Evolutionary conservation across 768 basidiomycete genomes (phyloP).

Genomic region (Crepidotus variabilis): DNA sequence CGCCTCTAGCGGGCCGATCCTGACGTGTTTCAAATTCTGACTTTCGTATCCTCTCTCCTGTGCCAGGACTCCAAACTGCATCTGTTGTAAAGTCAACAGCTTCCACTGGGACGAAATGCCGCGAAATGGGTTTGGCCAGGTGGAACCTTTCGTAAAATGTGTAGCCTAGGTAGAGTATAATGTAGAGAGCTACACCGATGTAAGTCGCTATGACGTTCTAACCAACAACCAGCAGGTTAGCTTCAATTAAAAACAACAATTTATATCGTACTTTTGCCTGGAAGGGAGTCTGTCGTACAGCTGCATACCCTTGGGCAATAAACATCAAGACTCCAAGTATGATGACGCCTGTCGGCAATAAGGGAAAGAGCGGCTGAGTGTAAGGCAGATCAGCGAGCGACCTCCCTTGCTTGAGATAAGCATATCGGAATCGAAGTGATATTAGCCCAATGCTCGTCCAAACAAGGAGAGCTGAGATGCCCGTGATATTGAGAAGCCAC

Average conservation of each 20-base stretch:
- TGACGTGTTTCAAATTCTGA: not conserved
- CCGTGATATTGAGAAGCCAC: constrained; percentile 61
- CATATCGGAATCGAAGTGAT: constrained; percentile 59
- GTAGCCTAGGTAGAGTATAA: constrained; percentile 42
- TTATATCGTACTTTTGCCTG: constrained; percentile 29
- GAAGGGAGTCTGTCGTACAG: constrained; percentile 42
- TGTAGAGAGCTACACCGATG: constrained; percentile 45
- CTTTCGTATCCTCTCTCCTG: constrained; percentile 29
- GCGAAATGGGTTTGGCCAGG: constrained; percentile 15
- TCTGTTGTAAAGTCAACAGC: constrained; percentile 51
- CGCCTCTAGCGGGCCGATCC: not conserved
- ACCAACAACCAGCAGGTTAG: not conserved
- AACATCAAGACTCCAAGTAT: constrained; percentile 50
- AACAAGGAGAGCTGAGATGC: constrained; percentile 63
- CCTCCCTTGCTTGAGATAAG: constrained; percentile 52
- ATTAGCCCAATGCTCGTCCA: constrained; percentile 59
- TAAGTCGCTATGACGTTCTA: constrained; percentile 57
- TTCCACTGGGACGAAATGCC: constrained; percentile 36
- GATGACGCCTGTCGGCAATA: constrained; percentile 48
- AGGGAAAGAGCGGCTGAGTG: constrained; percentile 48
- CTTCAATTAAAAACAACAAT: constrained; percentile 8
- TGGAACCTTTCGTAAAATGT: constrained; percentile 32
- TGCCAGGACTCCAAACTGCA: constrained; percentile 48
- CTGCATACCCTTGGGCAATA: constrained; percentile 49
- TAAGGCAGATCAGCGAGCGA: constrained; percentile 54